A percentile compares a stretch with the other conserved stretches of the same genome.
phyloP scores from a whole-genome alignment of 1,139 yeast genomes.

The Debaryomyces sp. region DNA sequence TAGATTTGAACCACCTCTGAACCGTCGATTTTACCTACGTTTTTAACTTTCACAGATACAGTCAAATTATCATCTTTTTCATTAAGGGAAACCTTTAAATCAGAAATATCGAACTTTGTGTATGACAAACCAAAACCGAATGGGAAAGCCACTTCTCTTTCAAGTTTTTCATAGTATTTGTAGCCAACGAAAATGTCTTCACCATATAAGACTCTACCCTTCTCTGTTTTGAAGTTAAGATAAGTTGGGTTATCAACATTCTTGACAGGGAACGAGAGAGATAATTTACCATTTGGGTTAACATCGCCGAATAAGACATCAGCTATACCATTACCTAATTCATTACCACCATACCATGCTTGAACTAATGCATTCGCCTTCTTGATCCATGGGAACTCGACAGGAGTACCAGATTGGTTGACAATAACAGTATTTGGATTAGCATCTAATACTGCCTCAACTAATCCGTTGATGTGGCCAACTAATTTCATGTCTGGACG shows the following conservation, averaged over 20 bases:
- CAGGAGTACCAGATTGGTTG: slow-evolving; percentile 66
- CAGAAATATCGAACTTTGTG: slow-evolving; percentile 20
- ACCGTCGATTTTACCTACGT: slow-evolving; percentile 45
- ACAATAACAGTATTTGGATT: slow-evolving; percentile 57
- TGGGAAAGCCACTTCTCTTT: slow-evolving; percentile 22
- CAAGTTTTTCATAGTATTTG: slow-evolving; percentile 26
- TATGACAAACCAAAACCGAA: slow-evolving; percentile 31
- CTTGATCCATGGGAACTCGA: slow-evolving; percentile 59
- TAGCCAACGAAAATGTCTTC: slow-evolving; percentile 32
- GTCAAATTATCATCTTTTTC: slow-evolving; percentile 30
- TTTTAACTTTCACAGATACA: slow-evolving; percentile 41
- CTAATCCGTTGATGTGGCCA: slow-evolving; percentile 48
- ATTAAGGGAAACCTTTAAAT: slow-evolving; percentile 15
- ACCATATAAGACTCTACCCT: slow-evolving; percentile 28
- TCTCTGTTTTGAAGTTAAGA: slow-evolving; percentile 24
- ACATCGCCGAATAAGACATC: slow-evolving; percentile 32
- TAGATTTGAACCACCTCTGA: slow-evolving; percentile 52
- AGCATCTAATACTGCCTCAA: slow-evolving; percentile 46
- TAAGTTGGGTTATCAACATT: slow-evolving; percentile 26
- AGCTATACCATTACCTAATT: slow-evolving; percentile 30
- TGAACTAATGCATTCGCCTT: slow-evolving; percentile 53
- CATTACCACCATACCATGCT: slow-evolving; percentile 46
- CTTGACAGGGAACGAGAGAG: slow-evolving; percentile 27
- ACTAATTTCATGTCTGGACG: slow-evolving; percentile 45
- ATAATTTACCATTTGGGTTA: slow-evolving; percentile 29